These are phyloP conservation scores for Nyssa sinensis DNA, from an alignment of 148 eudicot species.

Conservation along the genomic window DNA sequence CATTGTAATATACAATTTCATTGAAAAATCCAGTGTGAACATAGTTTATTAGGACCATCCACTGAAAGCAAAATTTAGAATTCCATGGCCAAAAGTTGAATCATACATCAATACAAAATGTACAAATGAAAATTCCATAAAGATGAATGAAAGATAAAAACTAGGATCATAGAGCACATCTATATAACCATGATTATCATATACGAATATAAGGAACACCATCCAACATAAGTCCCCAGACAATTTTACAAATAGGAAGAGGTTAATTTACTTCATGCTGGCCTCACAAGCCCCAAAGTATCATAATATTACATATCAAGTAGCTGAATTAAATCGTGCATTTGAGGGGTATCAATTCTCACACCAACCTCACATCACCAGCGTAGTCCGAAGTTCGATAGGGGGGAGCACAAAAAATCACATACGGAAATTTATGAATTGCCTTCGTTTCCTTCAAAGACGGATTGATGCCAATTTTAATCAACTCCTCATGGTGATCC, in stretches of 20 bases:
- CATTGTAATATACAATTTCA: not conserved
- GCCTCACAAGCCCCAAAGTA: not conserved
- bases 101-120: not conserved
- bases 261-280: too few relatives aligned
- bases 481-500: conserved; percentile 76
- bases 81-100: not conserved
- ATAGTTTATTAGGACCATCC: not conserved
- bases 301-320: not conserved
- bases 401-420: conserved; percentile 93
- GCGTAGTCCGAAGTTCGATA: conserved; percentile 56
- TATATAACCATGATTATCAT: not conserved
- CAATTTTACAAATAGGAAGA: not conserved
- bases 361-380: conserved; percentile 64
- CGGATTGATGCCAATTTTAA: conserved; percentile 65
- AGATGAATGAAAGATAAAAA: not conserved
- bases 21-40: not conserved
- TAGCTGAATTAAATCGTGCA: too few relatives aligned
- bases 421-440: conserved; percentile 53
- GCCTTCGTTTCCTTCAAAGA: conserved; percentile 40
- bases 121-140: not conserved
- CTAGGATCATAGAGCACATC: not conserved
- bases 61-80: not conserved
- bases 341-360: not conserved
- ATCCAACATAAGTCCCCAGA: not conserved
- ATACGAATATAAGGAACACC: not conserved